These are phyloP conservation scores for Penicillium thymicola DNA, from an alignment of 2,329 filamentous ascomycete genomes.

Conservation along the genomic window DNA sequence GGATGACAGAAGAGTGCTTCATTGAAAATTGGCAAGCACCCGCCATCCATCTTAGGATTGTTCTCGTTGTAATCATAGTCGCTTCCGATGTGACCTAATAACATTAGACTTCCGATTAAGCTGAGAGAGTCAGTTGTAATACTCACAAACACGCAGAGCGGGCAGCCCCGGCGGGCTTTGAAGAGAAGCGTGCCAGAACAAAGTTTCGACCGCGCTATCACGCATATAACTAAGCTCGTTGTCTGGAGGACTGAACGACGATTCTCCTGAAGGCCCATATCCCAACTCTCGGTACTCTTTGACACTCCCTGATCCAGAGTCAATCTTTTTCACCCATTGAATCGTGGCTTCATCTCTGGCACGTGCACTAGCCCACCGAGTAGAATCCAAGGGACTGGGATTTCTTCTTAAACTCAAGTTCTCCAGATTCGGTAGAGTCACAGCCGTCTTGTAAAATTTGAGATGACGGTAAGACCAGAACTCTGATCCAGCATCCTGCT, in stretches of 20 bases:
- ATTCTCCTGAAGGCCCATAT: background rate
- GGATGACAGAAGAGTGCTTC: constrained; percentile 3
- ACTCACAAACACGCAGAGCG: constrained; percentile 4
- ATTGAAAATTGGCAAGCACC: background rate
- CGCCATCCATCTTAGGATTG: background rate
- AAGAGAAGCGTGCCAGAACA: constrained; percentile 1
- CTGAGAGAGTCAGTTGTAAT: background rate
- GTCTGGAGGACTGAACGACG: background rate
- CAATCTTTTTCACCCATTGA: background rate
- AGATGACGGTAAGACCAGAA: background rate
- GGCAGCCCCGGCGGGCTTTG: background rate
- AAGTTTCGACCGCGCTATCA: background rate
- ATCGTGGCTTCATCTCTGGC: background rate
- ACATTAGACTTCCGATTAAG: background rate
- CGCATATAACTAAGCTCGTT: background rate
- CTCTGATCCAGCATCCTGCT: background rate
- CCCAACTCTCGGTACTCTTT: background rate
- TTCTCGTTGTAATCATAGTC: background rate
- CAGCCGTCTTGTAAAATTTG: background rate
- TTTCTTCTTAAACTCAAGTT: background rate
- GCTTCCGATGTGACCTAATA: constrained; percentile 7
- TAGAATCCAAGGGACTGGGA: background rate
- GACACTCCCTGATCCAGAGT: background rate
- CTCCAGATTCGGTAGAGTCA: background rate
- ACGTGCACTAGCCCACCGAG: background rate